phyloP scores from a whole-genome alignment of 345 rosid species.

The Erucastrum elatum region DNA sequence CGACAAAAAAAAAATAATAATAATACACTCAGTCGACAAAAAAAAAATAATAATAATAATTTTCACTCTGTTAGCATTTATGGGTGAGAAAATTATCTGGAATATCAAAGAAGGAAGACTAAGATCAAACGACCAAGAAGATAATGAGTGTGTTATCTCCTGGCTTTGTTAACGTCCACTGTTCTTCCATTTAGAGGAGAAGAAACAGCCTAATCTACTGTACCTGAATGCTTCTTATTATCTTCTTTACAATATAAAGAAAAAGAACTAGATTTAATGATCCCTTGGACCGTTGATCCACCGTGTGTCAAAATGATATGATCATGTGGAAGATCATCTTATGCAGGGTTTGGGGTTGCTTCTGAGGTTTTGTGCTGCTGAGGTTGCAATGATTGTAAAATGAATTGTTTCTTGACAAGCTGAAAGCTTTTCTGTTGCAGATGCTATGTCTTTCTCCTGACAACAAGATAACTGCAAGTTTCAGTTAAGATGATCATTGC shows the following conservation, averaged over 20 bases:
- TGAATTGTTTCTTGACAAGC: slow-evolving; percentile 76
- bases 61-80: no score
- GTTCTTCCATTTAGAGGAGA: slow-evolving; percentile 48
- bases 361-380: slow-evolving; percentile 27
- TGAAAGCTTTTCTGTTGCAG: slow-evolving; percentile 70
- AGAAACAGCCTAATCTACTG: slow-evolving; percentile 55
- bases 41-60: no score
- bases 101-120: neutral
- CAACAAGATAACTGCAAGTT: neutral
- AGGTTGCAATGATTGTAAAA: slow-evolving; percentile 52
- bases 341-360: slow-evolving; percentile 24
- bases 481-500: neutral
- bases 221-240: slow-evolving; percentile 43
- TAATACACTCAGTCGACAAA: no score
- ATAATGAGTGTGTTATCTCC: slow-evolving; percentile 30
- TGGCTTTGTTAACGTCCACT: slow-evolving; percentile 22
- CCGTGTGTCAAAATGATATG: slow-evolving; percentile 25
- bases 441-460: slow-evolving; percentile 62
- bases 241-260: slow-evolving; percentile 42
- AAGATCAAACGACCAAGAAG: slow-evolving; percentile 13
- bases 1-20: no score
- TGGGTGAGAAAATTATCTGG: no score
- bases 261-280: slow-evolving; percentile 49
- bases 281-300: slow-evolving; percentile 36
- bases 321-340: neutral